Evolutionary conservation across 805 yeast genomes (phyloP).

Genomic region (Sugiyamaella lignohabitans): DNA sequence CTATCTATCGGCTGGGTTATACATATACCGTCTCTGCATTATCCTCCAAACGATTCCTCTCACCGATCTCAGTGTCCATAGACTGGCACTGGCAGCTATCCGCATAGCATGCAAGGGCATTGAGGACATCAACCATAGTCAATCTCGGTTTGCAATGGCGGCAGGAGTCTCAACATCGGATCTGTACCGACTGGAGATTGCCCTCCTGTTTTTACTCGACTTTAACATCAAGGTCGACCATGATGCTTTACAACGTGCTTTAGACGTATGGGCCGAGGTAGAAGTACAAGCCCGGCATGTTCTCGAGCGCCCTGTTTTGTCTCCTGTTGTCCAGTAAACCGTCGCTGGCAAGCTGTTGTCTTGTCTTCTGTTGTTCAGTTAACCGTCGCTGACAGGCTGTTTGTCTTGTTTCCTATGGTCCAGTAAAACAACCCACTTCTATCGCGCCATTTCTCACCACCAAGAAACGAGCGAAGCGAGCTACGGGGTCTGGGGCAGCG

Average conservation of each 20-base stretch:
- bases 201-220: conserved; percentile 43
- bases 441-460: too few species aligned
- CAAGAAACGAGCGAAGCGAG: too few species aligned
- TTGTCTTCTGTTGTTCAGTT: background rate
- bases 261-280: conserved; percentile 22
- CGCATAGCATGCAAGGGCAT: conserved; percentile 42
- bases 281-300: conserved; percentile 10
- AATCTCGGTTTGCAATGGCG: conserved; percentile 41
- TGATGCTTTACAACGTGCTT: conserved; percentile 29
- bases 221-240: conserved; percentile 44
- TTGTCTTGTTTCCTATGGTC: too few species aligned
- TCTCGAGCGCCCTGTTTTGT: background rate
- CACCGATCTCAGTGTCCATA: conserved; percentile 35
- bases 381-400: too few species aligned
- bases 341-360: background rate
- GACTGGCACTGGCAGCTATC: conserved; percentile 40
- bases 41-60: conserved; percentile 29
- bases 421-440: too few species aligned
- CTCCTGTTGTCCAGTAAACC: conserved; percentile 1
- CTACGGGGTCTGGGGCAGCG: too few species aligned
- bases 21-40: conserved; percentile 31
- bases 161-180: conserved; percentile 43
- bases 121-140: conserved; percentile 43
- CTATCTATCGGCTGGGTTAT: conserved; percentile 33
- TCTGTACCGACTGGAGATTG: conserved; percentile 43